Conservation (phyloP, 2,329 filamentous ascomycete species). For the Fusarium sp. region DNA sequence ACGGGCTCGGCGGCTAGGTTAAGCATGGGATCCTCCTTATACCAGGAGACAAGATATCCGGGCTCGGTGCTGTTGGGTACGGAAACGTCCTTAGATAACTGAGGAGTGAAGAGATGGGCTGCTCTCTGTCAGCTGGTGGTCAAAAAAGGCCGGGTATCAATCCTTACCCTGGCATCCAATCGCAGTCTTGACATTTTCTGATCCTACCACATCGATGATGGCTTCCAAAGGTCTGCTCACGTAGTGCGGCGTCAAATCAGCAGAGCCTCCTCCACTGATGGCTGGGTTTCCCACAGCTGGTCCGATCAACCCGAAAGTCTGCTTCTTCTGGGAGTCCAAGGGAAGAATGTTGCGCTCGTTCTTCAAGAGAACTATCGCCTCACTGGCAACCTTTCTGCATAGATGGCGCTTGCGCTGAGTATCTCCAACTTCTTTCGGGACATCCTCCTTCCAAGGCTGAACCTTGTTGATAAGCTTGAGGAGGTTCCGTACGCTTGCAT, state of each 20-base stretch:
- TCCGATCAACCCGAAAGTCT: conserved; percentile 49
- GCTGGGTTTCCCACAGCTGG: not conserved
- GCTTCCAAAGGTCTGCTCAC: conserved; percentile 44
- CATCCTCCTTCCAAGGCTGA: not conserved
- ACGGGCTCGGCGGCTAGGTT: not conserved
- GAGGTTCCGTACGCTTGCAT: conserved; percentile 38
- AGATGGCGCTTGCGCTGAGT: conserved; percentile 35
- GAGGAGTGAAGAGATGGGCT: not conserved
- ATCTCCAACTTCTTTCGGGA: not conserved
- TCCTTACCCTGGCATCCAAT: conserved; percentile 9
- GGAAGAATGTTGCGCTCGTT: conserved; percentile 11
- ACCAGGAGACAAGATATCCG: not conserved
- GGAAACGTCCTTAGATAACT: not conserved
- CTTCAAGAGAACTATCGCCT: conserved; percentile 58
- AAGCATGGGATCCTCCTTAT: not conserved
- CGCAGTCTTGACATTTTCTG: conserved; percentile 3
- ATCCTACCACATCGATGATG: conserved; percentile 29
- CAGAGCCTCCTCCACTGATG: conserved; percentile 44
- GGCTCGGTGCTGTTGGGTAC: not conserved
- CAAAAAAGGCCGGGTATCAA: too few species aligned
- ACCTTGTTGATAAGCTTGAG: conserved; percentile 17
- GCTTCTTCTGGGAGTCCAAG: conserved; percentile 11
- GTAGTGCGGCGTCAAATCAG: conserved; percentile 44
- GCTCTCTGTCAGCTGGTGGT: too few species aligned
- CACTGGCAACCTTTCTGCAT: conserved; percentile 49